Conservation (phyloP, 768 basidiomycete genomes). For the Lactifluus piperatus region DNA sequence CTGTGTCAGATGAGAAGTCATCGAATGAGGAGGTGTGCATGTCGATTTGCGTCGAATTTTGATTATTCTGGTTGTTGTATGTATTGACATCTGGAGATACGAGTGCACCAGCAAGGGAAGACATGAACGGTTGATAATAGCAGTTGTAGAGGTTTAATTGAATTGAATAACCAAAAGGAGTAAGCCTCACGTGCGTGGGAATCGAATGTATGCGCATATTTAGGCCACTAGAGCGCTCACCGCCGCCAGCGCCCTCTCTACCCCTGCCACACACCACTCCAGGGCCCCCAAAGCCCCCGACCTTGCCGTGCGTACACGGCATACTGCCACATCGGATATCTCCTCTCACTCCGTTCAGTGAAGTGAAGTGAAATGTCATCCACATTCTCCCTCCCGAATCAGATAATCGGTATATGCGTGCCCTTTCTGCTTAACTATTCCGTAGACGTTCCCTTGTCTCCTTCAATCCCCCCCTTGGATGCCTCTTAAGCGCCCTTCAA, state of each 20-base stretch:
- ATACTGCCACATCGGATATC: background rate
- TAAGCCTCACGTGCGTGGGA: background rate
- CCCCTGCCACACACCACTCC: background rate
- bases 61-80: background rate
- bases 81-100: background rate
- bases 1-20: background rate
- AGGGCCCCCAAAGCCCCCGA: background rate
- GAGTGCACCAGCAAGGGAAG: slow-evolving; percentile 14
- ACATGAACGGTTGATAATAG: too few relatives aligned
- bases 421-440: background rate
- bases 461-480: background rate
- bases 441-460: background rate
- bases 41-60: slow-evolving; percentile 4
- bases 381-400: background rate
- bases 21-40: slow-evolving; percentile 5
- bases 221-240: slow-evolving; percentile 9
- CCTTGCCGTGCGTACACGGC: background rate
- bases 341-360: background rate
- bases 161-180: background rate
- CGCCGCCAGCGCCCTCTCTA: background rate
- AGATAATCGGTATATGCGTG: background rate
- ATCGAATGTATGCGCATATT: background rate
- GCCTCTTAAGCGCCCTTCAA: background rate
- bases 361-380: background rate
- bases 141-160: background rate